These are phyloP conservation scores for Botrytis pseudocinerea DNA, from an alignment of 2,329 filamentous ascomycete genomes.

Conservation along the genomic window DNA sequence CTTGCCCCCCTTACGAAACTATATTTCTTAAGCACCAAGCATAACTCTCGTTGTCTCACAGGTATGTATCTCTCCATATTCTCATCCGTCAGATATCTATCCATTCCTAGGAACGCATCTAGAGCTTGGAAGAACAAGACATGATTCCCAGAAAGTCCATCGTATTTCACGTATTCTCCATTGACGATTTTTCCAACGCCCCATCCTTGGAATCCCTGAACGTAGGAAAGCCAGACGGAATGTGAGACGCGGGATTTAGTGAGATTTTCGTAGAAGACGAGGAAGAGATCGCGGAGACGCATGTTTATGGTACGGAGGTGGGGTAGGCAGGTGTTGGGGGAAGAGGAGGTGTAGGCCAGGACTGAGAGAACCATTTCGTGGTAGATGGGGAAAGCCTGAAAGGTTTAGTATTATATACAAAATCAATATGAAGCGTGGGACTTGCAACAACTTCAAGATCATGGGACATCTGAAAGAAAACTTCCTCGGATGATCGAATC, in stretches of 20 bases:
- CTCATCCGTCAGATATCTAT: neutral
- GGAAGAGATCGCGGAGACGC: conserved; percentile 7
- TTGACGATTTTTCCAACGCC: conserved; percentile 6
- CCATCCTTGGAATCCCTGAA: conserved; percentile 21
- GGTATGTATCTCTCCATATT: conserved; percentile 9
- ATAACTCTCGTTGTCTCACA: neutral
- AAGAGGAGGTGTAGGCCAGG: neutral
- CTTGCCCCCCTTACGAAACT: neutral
- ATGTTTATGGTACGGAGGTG: conserved; percentile 5
- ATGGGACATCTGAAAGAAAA: conserved; percentile 23
- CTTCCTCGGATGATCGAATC: conserved; percentile 19
- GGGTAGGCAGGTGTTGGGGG: neutral
- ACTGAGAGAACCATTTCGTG: conserved; percentile 13
- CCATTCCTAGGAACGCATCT: conserved; percentile 12
- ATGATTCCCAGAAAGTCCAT: conserved; percentile 19
- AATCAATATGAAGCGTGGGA: neutral
- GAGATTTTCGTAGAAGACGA: conserved; percentile 21
- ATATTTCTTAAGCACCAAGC: neutral
- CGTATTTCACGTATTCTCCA: conserved; percentile 14
- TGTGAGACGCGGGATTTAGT: neutral
- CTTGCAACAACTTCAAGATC: conserved; percentile 22
- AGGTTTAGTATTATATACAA: neutral
- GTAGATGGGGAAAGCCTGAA: conserved; percentile 20
- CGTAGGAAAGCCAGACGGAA: conserved; percentile 16
- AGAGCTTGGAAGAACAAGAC: conserved; percentile 20